phyloP scores from a whole-genome alignment of 2,329 filamentous ascomycete genomes.

The Epicoccum sorghinum region DNA sequence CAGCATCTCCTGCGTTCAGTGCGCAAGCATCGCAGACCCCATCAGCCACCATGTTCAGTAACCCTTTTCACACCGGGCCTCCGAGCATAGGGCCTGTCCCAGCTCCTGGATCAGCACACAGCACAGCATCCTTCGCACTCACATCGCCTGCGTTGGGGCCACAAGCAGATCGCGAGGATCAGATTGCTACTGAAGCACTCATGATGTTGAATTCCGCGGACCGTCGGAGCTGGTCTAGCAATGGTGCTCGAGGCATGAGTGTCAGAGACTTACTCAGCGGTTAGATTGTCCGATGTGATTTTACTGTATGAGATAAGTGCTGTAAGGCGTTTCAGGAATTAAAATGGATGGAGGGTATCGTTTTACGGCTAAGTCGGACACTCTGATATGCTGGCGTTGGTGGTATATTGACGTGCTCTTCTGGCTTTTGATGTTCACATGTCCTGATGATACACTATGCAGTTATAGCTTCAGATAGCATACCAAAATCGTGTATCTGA shows the following conservation, averaged over 20 bases:
- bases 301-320: background rate
- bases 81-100: conserved; percentile 30
- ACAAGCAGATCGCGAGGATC: conserved; percentile 53
- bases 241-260: conserved; percentile 50
- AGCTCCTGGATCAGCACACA: conserved; percentile 33
- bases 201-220: conserved; percentile 84
- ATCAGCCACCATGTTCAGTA: conserved; percentile 29
- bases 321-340: conserved; percentile 1
- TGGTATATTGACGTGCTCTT: background rate
- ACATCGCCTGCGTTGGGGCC: conserved; percentile 47
- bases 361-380: background rate
- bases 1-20: conserved; percentile 49
- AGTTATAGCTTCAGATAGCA: background rate
- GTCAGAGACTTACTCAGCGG: conserved; percentile 54
- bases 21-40: conserved; percentile 41
- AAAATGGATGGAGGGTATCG: background rate
- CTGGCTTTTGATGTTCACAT: background rate
- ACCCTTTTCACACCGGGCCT: conserved; percentile 36
- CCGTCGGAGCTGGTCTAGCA: conserved; percentile 59
- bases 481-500: background rate
- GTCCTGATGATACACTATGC: background rate
- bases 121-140: conserved; percentile 36
- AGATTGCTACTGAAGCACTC: conserved; percentile 83
- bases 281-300: conserved; percentile 9
- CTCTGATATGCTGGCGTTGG: background rate